Percentiles rank a stretch among this genome's conserved stretches.
phyloP scores from a whole-genome alignment of 768 basidiomycete species.

The Pleurotus tuber-regium region DNA sequence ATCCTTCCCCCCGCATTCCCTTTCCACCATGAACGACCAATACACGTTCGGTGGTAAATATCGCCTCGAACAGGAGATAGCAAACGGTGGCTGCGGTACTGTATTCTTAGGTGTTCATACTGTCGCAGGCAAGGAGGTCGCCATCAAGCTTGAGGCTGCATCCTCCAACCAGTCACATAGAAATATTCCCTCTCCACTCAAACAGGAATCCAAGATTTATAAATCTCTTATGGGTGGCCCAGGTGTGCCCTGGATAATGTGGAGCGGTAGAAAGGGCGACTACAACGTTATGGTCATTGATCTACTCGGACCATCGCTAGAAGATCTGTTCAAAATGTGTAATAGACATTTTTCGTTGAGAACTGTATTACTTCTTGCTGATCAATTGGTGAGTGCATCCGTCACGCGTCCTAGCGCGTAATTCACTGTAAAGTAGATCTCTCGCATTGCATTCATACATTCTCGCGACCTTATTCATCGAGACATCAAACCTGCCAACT shows the following conservation, averaged over 20 bases:
- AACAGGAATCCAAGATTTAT: slow-evolving; percentile 90
- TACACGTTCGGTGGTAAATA: slow-evolving; percentile 72
- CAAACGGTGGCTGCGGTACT: slow-evolving; percentile 80
- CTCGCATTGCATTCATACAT: slow-evolving; percentile 96
- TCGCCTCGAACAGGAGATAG: slow-evolving; percentile 75
- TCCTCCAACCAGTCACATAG: slow-evolving; percentile 18
- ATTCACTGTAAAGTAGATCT: slow-evolving; percentile 55
- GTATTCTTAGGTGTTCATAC: slow-evolving; percentile 80
- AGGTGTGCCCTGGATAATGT: slow-evolving; percentile 90
- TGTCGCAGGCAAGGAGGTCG: slow-evolving; percentile 79
- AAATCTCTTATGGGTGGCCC: slow-evolving; percentile 87
- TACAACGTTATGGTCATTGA: slow-evolving; percentile 99
- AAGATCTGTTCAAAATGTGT: slow-evolving; percentile 85
- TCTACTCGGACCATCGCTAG: slow-evolving; percentile 86
- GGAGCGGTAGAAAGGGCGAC: slow-evolving; percentile 87
- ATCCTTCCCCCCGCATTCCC: neutral
- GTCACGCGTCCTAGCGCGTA: slow-evolving; percentile 4
- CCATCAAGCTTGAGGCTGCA: slow-evolving; percentile 79
- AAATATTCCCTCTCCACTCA: slow-evolving; percentile 57
- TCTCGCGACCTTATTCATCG: slow-evolving; percentile 93
- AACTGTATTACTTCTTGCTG: slow-evolving; percentile 90
- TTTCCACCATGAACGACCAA: slow-evolving; percentile 25
- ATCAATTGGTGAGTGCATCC: slow-evolving; percentile 78
- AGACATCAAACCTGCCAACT: slow-evolving; percentile 98
- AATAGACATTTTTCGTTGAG: slow-evolving; percentile 93